Evolutionary conservation across 805 yeast genomes (phyloP).

Genomic region (Ogataea angusta): DNA sequence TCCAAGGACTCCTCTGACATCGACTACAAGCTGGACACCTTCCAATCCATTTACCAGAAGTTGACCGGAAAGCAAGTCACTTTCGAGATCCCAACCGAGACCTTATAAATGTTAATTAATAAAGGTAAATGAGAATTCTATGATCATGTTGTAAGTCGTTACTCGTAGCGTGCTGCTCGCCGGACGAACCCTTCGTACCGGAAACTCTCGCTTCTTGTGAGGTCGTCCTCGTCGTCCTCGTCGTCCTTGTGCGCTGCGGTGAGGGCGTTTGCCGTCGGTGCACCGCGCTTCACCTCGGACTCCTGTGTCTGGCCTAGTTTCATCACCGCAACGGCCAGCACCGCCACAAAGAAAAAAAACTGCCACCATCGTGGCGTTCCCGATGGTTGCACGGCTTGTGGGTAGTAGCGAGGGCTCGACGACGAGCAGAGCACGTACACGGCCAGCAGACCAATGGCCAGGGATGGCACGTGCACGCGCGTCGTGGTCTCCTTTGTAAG

Average conservation of each 20-base stretch:
- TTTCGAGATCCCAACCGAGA: slow-evolving; percentile 80
- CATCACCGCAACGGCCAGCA: slow-evolving; percentile 6
- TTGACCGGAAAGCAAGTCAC: slow-evolving; percentile 99
- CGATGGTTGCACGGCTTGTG: slow-evolving; percentile 6
- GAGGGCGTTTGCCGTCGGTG: too few species aligned
- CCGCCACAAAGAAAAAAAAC: slow-evolving; percentile 7
- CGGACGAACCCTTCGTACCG: slow-evolving; percentile 18
- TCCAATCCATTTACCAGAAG: slow-evolving; percentile 97
- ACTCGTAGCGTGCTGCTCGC: slow-evolving; percentile 16
- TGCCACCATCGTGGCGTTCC: slow-evolving; percentile 8
- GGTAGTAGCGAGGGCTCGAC: slow-evolving; percentile 12
- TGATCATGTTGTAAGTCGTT: slow-evolving; percentile 8
- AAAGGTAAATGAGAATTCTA: slow-evolving; percentile 8
- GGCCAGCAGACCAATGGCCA: slow-evolving; percentile 9
- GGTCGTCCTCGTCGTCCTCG: slow-evolving; percentile 2
- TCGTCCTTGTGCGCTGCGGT: not conserved
- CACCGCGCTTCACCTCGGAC: not conserved
- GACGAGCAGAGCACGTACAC: slow-evolving; percentile 17
- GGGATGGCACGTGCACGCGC: slow-evolving; percentile 29
- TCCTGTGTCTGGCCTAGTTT: slow-evolving; percentile 3
- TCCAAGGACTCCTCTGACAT: slow-evolving; percentile 95
- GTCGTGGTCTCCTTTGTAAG: slow-evolving; percentile 20
- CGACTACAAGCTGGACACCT: slow-evolving; percentile 98
- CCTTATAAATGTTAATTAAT: slow-evolving; percentile 33
- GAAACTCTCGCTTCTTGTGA: slow-evolving; percentile 11